Evolutionary conservation across 768 basidiomycete species (phyloP), one percentile per base, ranked within the genome.

Genomic region (Suillus fuscotomentosus): DNA sequence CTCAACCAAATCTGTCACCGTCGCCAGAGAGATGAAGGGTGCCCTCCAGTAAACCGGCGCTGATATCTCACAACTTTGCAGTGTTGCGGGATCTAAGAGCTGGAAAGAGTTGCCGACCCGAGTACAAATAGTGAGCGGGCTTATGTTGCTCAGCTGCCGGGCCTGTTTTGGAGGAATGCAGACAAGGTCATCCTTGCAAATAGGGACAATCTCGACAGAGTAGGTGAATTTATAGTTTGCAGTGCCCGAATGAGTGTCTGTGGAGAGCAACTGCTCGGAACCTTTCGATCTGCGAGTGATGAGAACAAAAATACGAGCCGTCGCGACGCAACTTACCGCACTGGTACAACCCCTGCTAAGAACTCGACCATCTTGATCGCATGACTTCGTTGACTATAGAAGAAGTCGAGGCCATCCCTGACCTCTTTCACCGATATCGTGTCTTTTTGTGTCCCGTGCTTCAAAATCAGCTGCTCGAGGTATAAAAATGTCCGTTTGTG

Each of bases 401-500:
- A 98, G 77, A 99, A 99, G 76, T 99, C 97, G 20, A 99, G 81
- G 3, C 97, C 97, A 73, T 99, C 97, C 66, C 86, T 85, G 64
- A 91, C 94, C 76, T 99, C 97, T 75, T 92, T 93, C 60, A 99
- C 88, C 1, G 87, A 89, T 27, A 97, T 91, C 5, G 97, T 98
- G 65, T 98, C 95, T 76, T 95, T 96, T 81, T 99, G 97, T 5
- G 95, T 95, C 68, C 90, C 90, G 72, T 99, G 95, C 76, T 96
- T 98, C 71, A 99, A 79, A 73, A 99, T 98, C 66, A 99, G 84
- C 71, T 99, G 97, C 77, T 99, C 97, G 60, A 99, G 87, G 81
- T 89, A 99, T 70, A 99, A 78, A 81, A 99, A 99, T 2, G 97
- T 99, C 63, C 97, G 88, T 79, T 99, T 99, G 76, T 99, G 97